Evolutionary conservation across 805 yeast species (phyloP), one percentile per base, ranked within the genome.

Genomic region (Yarrowia yakushimensis): DNA sequence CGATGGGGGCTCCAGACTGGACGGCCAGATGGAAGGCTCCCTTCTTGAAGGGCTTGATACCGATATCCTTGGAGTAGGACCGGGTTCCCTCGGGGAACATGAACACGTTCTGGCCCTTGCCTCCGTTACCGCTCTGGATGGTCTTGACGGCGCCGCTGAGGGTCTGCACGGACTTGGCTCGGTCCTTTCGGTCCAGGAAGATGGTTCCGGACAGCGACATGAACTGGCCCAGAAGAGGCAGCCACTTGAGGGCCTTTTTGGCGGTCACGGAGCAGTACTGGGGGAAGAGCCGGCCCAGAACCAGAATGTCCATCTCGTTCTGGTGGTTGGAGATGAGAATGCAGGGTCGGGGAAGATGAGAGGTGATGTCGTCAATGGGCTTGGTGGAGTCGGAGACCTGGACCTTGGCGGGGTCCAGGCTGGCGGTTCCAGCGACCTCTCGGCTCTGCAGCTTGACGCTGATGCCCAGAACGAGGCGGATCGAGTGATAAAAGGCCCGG

Each of bases 41-140:
- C 73, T 94, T 94, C 75, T 94, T 94, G 77, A 94, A 90, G 0
- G 96, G 96, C 55, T 90, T 79, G 72, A 94, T 76, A 3, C 80
- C 84, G 57, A 96, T 86, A 34, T 79, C 80, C 23, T 82, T 75
- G 11, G 87, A 76, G 66, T 86, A 88, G 0, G 97, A 90, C 74
- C 99, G 83, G 1, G 99, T 94, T 27, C 99, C 99, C 75, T 94
- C 99, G 25, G 98, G 97, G 79, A 92, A 94, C 76, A 94, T 84
- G 81, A 86, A 94, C 23, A 94, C 80, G 15, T 87, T 89, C 68
- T 92, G 85, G 18, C 61, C 61, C 46, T 18, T 27, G 28, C 61
- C 61, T 15, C 61, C 61, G 70, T 85, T 83, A 54, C 85, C 78
- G 4, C 73, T 70, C 71, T 85, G 85, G 73, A 94, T 79, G 25